A percentile compares a stretch with the other conserved stretches of the same genome.
Conservation (phyloP, 768 basidiomycete genomes). For the Auricularia auricula-judae region DNA sequence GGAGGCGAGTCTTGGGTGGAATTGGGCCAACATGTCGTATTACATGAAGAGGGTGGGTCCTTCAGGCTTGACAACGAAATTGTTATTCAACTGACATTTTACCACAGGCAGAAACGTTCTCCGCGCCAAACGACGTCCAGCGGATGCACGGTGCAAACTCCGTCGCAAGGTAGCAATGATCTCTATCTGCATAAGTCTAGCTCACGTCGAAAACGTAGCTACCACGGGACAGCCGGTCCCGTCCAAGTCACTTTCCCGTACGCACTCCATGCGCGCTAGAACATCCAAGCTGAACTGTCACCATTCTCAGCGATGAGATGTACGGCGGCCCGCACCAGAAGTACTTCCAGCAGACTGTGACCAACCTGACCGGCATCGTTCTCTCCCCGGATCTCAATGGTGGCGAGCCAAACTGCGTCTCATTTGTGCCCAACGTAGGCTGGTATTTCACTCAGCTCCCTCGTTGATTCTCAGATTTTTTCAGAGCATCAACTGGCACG, state of each 20-base stretch:
- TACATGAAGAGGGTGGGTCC: slow-evolving; percentile 19
- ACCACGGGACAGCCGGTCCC: slow-evolving; percentile 43
- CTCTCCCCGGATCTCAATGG: slow-evolving; percentile 43
- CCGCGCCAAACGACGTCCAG: slow-evolving; percentile 35
- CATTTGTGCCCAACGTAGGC: slow-evolving; percentile 40
- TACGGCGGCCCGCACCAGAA: slow-evolving; percentile 45
- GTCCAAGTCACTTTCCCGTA: slow-evolving; percentile 36
- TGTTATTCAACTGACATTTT: not conserved
- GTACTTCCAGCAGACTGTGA: slow-evolving; percentile 37
- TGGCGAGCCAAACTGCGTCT: slow-evolving; percentile 44
- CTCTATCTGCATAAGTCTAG: not conserved
- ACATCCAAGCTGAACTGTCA: not conserved
- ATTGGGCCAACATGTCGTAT: not conserved
- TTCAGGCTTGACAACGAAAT: not conserved
- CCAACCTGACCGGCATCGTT: slow-evolving; percentile 35
- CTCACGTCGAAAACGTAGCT: slow-evolving; percentile 16
- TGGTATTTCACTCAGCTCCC: not conserved
- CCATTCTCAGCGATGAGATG: slow-evolving; percentile 22
- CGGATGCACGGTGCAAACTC: slow-evolving; percentile 36
- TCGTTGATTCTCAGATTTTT: not conserved
- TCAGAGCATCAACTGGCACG: not conserved
- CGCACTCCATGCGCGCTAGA: not conserved
- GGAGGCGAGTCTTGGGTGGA: slow-evolving; percentile 8
- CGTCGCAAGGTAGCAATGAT: slow-evolving; percentile 11
- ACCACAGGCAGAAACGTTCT: slow-evolving; percentile 34